Base-by-base conservation (phyloP, 2,329 filamentous ascomycete species). In the Macrophomina phaseolina region DNA sequence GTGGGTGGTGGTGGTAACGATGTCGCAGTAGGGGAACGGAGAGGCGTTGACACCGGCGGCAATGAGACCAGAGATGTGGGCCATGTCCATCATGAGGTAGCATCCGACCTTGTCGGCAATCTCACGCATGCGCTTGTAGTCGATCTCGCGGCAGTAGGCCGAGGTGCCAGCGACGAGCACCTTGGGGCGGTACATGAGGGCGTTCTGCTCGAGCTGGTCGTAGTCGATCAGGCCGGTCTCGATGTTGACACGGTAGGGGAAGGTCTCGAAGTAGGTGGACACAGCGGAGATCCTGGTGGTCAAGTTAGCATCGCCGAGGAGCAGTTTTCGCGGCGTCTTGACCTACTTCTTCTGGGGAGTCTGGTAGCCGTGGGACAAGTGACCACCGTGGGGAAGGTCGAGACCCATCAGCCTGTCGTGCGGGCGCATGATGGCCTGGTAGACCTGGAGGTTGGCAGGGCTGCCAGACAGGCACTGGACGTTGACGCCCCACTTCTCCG, bases 251-350 rank as follows among this genome's bases (percentile, higher is more conserved):
- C 93, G 90, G 85, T 99, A 99, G 5, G 95, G 95, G 70, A 99
- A 84, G 42, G 95, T 99, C 84, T 99, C 95, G 79, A 99, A 99
- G 84, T 99, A 99, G 78, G 97, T 98, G 67, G 94, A 98, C 71
- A 99, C 90, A 74, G 94, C 93, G n/a, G 94, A 98, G 78, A 99
- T 98, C 87, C 77, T 78, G 52, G 58, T 30, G 32, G 45, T 12
- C n/a, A 14, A 28, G 18, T 65, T n/a, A 65, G 63, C 32, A 49
- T 4, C 60, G n/a, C 14, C 36, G 49, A 14, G n/a, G 4, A 40
- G 38, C 51, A 36, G 18, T 36, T 16, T 14, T 7, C 16, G 18
- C 14, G 30, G 48, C 18, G 48, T 36, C 5, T 36, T 52, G 63
- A 82, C 86, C 79, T 80, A 91, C 87, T 99, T 99, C 85, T 91